Base-by-base conservation (phyloP, 108 stramenopile species). In the Skeletonema menzelii region DNA sequence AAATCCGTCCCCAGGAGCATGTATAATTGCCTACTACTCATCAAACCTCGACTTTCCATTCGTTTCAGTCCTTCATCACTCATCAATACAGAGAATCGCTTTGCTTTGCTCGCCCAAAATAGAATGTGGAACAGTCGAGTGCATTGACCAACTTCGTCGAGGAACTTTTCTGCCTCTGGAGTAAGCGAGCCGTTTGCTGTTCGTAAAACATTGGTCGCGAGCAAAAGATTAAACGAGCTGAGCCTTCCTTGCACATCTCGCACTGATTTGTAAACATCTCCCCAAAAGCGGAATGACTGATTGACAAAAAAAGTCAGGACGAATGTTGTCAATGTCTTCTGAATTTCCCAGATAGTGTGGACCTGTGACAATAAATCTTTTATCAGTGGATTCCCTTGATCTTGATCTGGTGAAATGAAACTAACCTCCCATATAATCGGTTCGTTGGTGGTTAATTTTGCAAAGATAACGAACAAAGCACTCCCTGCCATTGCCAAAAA, bases 241-340 rank as follows among this genome's bases (percentile, higher is more conserved):
- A 69, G 13, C 38, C 27, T 24, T 4, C 27, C 49, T 47, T 77
- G 76, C 5, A 77, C 59, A 12, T 77, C 40, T n/a, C 76, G 70
- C 14, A 71, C 64, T 15, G 63, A 27, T 19, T 27, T 31, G 70
- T 77, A 77, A 32, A 72, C 44, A 2, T 56, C 26, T 28, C 27
- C 71, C 76, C 76, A 77, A 20, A 77, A 69, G 4, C 2, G n/a
- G 72, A 46, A 77, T 7, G 35, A 19, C 59, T 77, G 76, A 19
- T 69, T 69, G 8, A 77, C 57, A 19, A 77, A 77, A 20, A 77
- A 77, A 0, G 76, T 77, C 27, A 77, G 31, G 17, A 77, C 59
- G 20, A 77, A 77, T 2, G 76, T 77, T 4, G 76, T 72, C 10
- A 77, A 28, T 14, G 32, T 55, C 34, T 55, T 19, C 6, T 42